Evolutionary conservation across 1,139 yeast species (phyloP), one percentile per base, ranked within the genome.

Genomic region (Debaryomycetaceae sp.): DNA sequence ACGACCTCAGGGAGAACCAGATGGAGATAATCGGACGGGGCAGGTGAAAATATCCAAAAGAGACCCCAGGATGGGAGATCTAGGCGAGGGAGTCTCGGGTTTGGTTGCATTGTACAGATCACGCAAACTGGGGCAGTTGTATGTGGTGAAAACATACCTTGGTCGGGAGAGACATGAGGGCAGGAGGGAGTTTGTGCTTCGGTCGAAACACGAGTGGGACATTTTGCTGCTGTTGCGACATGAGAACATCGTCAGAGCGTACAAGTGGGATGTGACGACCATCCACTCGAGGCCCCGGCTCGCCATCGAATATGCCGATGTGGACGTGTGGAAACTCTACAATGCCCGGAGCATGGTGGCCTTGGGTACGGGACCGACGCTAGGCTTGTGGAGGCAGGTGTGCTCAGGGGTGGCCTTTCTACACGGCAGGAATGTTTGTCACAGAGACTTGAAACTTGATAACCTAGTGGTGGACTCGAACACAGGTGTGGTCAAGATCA

Each of bases 51-150:
- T 46, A 38, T 41, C 49, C 7, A 44, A 37, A 24, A 27, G 24
- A 13, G 52, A 46, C 34, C 27, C 14, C 6, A 44, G 36, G 17
- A 5, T 49, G 9, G 33, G 36, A n/a, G 23, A 31, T 5, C 27
- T 69, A 4, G 76, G 75, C 1, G 31, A 52, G 9, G 83, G 83
- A 0, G 57, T 71, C 3, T 69, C 78, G 0, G 80, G 78, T 0
- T 53, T 52, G 9, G 80, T 75, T 3, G 71, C 64, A 5, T 56
- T 75, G 9, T 66, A 58, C 47, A 50, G 56, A 39, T 52, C 59
- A 34, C 59, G 11, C 40, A 9, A 45, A n/a, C 47, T 43, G 5
- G 40, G 33, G 6, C 49, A 49, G 33, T 38, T 44, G 4, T 74
- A 65, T 48, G 81, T 75, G 1, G 64, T 75, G 22, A 78, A 78